phyloP scores from a whole-genome alignment of 805 yeast genomes.

The Teunomyces barrocoloradensis region DNA sequence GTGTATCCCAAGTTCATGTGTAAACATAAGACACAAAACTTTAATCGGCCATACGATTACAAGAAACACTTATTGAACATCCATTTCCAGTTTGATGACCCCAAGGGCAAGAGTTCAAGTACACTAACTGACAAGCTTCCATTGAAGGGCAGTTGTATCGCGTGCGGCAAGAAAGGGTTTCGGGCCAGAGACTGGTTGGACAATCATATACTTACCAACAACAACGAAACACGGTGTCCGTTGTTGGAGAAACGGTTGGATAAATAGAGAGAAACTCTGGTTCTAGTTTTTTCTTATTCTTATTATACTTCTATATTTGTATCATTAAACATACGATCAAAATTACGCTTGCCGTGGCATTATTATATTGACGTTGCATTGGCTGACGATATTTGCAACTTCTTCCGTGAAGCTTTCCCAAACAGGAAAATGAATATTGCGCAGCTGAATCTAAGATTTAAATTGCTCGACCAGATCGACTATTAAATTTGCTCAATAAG shows the following conservation, averaged over 20 bases:
- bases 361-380: too few species aligned
- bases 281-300: background rate
- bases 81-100: slow-evolving; percentile 43
- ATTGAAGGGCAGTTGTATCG: slow-evolving; percentile 34
- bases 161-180: slow-evolving; percentile 47
- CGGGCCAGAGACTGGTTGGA: slow-evolving; percentile 57
- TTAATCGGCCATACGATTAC: slow-evolving; percentile 46
- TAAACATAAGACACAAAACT: slow-evolving; percentile 41
- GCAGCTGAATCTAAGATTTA: background rate
- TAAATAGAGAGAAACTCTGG: background rate
- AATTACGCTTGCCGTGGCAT: too few species aligned
- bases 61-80: slow-evolving; percentile 43
- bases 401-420: background rate
- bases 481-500: background rate
- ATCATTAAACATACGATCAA: background rate
- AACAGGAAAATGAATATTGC: background rate
- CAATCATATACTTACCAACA: slow-evolving; percentile 44
- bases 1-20: slow-evolving; percentile 39
- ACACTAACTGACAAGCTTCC: slow-evolving; percentile 43
- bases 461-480: slow-evolving; percentile 1
- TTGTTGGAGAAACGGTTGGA: slow-evolving; percentile 4
- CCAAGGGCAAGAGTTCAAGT: slow-evolving; percentile 37
- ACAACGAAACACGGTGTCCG: slow-evolving; percentile 7
- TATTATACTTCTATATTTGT: background rate
- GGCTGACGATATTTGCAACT: too few species aligned